Evolutionary conservation across 2,329 filamentous ascomycete species (phyloP).

Genomic region (Chlorencoelia australis): DNA sequence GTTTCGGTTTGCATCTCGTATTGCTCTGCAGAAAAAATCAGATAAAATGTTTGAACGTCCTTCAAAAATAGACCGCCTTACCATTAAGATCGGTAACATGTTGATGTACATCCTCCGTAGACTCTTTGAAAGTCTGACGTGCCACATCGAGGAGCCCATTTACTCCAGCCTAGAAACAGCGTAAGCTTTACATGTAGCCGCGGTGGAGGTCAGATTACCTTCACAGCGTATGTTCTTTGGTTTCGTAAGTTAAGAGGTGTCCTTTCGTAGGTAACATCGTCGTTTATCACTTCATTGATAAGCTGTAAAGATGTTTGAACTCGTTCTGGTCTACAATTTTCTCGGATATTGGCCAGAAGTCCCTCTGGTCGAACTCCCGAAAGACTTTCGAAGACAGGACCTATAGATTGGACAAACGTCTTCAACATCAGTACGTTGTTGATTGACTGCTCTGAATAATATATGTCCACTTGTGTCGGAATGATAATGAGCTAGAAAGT

Average conservation of each 20-base stretch:
- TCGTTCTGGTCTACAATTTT: constrained; percentile 56
- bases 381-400: constrained; percentile 58
- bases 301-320: constrained; percentile 50
- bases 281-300: constrained; percentile 65
- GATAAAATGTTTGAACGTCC: neutral
- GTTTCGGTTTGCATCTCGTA: constrained; percentile 53
- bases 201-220: constrained; percentile 34
- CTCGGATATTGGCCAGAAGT: constrained; percentile 57
- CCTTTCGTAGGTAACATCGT: constrained; percentile 68
- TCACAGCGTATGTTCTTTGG: constrained; percentile 83
- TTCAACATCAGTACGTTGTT: constrained; percentile 85
- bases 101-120: constrained; percentile 65
- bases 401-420: constrained; percentile 61
- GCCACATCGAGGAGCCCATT: constrained; percentile 83
- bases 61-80: constrained; percentile 27
- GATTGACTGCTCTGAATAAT: constrained; percentile 67
- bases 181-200: neutral
- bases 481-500: constrained; percentile 61
- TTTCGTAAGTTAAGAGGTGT: constrained; percentile 79
- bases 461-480: constrained; percentile 53
- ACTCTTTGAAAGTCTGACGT: constrained; percentile 81
- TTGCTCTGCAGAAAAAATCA: constrained; percentile 12
- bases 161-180: constrained; percentile 51
- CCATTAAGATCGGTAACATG: constrained; percentile 60
- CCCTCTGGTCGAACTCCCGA: constrained; percentile 46